A percentile compares a stretch with the other conserved stretches of the same genome.
Conservation (phyloP, 2,329 filamentous ascomycete genomes). For the Sphaerulina vaccinii region DNA sequence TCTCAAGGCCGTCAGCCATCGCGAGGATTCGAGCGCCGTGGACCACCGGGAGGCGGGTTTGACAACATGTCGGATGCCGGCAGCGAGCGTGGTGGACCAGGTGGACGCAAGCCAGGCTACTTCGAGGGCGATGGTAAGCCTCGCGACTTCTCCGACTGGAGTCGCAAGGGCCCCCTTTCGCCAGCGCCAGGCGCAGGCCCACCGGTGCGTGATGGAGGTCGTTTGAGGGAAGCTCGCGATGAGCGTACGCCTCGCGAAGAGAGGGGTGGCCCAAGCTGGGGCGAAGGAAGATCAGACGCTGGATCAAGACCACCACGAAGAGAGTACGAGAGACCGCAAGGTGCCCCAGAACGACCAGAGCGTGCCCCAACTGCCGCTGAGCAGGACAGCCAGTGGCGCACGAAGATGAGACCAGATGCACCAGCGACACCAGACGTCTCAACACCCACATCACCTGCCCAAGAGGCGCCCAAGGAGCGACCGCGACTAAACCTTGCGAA, state of each 20-base stretch:
- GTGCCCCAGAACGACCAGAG: constrained; percentile 46
- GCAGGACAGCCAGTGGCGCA: constrained; percentile 88
- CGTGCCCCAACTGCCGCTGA: constrained; percentile 83
- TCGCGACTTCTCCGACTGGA: constrained; percentile 86
- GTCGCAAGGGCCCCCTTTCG: constrained; percentile 87
- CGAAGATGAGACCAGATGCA: constrained; percentile 82
- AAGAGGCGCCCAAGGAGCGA: constrained; percentile 60
- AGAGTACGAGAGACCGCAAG: constrained; percentile 66
- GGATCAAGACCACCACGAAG: constrained; percentile 77
- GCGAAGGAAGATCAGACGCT: constrained; percentile 65
- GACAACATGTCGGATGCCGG: constrained; percentile 52
- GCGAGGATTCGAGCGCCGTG: constrained; percentile 44
- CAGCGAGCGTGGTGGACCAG: constrained; percentile 49
- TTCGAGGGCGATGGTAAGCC: constrained; percentile 70
- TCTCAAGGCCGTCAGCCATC: constrained; percentile 44
- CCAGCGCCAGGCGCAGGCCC: constrained; percentile 55
- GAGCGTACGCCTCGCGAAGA: constrained; percentile 53
- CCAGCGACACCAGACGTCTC: constrained; percentile 70
- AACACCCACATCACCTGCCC: constrained; percentile 70
- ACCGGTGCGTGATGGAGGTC: constrained; percentile 55
- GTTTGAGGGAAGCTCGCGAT: constrained; percentile 49
- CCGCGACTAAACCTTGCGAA: constrained; percentile 87
- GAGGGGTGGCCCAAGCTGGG: constrained; percentile 70
- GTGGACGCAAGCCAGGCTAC: constrained; percentile 64
- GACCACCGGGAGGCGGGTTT: constrained; percentile 23